Conservation (phyloP, 1,139 yeast species). For the Kodamaea arcana region DNA sequence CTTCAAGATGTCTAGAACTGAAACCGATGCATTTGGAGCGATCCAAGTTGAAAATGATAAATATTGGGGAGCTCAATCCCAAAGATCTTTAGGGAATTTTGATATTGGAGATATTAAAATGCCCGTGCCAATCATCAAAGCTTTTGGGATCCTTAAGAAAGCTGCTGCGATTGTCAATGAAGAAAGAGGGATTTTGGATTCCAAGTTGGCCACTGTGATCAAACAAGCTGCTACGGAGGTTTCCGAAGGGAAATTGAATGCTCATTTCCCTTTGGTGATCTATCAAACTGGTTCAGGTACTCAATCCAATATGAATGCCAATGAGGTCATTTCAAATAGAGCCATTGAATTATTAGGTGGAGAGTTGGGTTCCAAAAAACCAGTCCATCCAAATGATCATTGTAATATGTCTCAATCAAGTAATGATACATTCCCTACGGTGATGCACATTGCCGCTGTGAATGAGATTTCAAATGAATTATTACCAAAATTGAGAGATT, state of each 20-base stretch:
- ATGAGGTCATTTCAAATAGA: slow-evolving; percentile 20
- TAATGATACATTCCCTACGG: slow-evolving; percentile 21
- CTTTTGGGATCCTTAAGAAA: slow-evolving; percentile 19
- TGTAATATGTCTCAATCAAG: slow-evolving; percentile 20
- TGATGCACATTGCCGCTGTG: slow-evolving; percentile 21
- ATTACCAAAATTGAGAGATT: slow-evolving; percentile 16
- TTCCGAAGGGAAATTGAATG: slow-evolving; percentile 17
- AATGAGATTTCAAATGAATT: slow-evolving; percentile 15
- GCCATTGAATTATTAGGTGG: slow-evolving; percentile 21
- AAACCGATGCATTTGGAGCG: slow-evolving; percentile 20
- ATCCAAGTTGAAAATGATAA: slow-evolving; percentile 15
- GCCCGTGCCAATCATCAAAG: slow-evolving; percentile 18
- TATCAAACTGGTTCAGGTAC: slow-evolving; percentile 22
- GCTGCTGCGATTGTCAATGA: slow-evolving; percentile 19
- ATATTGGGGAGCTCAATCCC: slow-evolving; percentile 21
- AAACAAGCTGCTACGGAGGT: slow-evolving; percentile 18
- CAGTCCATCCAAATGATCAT: slow-evolving; percentile 22
- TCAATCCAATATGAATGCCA: slow-evolving; percentile 20
- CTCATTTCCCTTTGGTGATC: slow-evolving; percentile 20
- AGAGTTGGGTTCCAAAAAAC: slow-evolving; percentile 16
- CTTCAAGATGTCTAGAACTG: slow-evolving; percentile 12
- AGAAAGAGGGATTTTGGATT: slow-evolving; percentile 16
- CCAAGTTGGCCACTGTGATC: slow-evolving; percentile 16
- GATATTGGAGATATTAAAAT: slow-evolving; percentile 18
- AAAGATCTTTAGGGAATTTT: slow-evolving; percentile 18